These are phyloP conservation scores for Beauveria medogensis DNA, from an alignment of 2,329 filamentous ascomycete species.

Conservation along the genomic window DNA sequence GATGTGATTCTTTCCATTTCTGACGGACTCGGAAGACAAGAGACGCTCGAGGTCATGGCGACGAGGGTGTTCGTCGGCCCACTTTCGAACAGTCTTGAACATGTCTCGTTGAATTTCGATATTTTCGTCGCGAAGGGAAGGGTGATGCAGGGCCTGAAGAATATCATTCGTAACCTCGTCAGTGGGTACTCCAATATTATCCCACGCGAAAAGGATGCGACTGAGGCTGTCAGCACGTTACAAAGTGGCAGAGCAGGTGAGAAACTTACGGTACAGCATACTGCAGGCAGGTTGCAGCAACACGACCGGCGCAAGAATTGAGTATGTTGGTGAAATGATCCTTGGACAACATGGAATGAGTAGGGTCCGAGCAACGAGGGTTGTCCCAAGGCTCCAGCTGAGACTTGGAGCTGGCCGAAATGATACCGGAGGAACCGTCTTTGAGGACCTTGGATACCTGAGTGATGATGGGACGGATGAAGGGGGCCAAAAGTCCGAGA, in stretches of 20 bases:
- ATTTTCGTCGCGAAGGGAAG: slow-evolving; percentile 65
- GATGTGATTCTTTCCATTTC: slow-evolving; percentile 71
- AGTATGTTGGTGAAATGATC: slow-evolving; percentile 76
- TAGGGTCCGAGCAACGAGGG: slow-evolving; percentile 66
- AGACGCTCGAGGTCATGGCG: slow-evolving; percentile 62
- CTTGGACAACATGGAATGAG: slow-evolving; percentile 69
- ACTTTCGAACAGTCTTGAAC: slow-evolving; percentile 77
- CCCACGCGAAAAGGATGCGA: slow-evolving; percentile 85
- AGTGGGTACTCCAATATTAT: slow-evolving; percentile 74
- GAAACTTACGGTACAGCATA: slow-evolving; percentile 68
- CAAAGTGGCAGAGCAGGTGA: not conserved
- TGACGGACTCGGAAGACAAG: slow-evolving; percentile 79
- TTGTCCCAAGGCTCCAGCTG: slow-evolving; percentile 78
- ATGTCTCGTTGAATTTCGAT: slow-evolving; percentile 79
- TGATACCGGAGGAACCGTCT: slow-evolving; percentile 67
- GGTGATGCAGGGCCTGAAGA: slow-evolving; percentile 81
- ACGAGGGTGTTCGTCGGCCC: slow-evolving; percentile 64
- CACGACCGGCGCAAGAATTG: slow-evolving; percentile 67
- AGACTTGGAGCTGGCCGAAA: slow-evolving; percentile 59
- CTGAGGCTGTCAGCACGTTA: slow-evolving; percentile 24
- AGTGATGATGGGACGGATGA: slow-evolving; percentile 84
- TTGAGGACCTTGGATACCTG: slow-evolving; percentile 79
- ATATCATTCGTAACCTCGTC: slow-evolving; percentile 79
- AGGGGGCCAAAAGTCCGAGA: slow-evolving; percentile 82
- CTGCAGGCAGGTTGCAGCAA: slow-evolving; percentile 69